phyloP scores from a whole-genome alignment of 192 early-diverging fungal species.

The Lunasporangiospora selenospora region DNA sequence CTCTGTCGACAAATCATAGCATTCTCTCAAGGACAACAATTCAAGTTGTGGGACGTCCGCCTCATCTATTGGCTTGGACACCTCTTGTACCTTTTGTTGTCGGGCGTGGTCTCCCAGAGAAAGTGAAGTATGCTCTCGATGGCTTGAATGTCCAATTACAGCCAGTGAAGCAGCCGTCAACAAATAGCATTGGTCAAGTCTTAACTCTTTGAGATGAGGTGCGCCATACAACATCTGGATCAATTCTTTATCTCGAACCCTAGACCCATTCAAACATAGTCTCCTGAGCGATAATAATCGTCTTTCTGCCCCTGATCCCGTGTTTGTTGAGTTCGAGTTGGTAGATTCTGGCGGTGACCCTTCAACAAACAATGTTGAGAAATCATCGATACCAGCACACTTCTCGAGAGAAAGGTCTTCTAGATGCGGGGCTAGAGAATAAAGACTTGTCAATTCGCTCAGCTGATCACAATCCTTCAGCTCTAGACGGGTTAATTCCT shows the following conservation, averaged over 20 bases:
- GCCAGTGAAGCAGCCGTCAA: constrained; percentile 17
- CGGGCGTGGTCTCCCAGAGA: no score
- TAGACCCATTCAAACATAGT: constrained; percentile 5
- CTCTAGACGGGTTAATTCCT: constrained; percentile 10
- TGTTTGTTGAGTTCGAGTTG: no score
- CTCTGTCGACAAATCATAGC: constrained; percentile 27
- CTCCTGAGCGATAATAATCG: background rate
- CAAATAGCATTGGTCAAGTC: constrained; percentile 34
- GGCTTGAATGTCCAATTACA: constrained; percentile 20
- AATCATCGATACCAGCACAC: constrained; percentile 5
- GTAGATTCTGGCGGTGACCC: background rate
- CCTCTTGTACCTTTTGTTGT: no score
- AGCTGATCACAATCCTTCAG: constrained; percentile 17
- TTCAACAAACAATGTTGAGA: background rate
- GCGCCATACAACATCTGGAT: constrained; percentile 15
- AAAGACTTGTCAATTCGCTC: constrained; percentile 13
- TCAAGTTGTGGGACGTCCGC: constrained; percentile 10
- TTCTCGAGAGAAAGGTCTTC: constrained; percentile 13
- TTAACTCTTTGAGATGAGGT: constrained; percentile 20
- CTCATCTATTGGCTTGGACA: no score
- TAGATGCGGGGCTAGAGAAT: background rate
- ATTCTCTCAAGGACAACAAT: constrained; percentile 23
- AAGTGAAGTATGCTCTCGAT: no score
- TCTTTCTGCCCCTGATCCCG: no score
- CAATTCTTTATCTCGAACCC: constrained; percentile 15